These are phyloP conservation scores for Trichothecium roseum DNA, from an alignment of 2,329 filamentous ascomycete genomes.

Conservation along the genomic window DNA sequence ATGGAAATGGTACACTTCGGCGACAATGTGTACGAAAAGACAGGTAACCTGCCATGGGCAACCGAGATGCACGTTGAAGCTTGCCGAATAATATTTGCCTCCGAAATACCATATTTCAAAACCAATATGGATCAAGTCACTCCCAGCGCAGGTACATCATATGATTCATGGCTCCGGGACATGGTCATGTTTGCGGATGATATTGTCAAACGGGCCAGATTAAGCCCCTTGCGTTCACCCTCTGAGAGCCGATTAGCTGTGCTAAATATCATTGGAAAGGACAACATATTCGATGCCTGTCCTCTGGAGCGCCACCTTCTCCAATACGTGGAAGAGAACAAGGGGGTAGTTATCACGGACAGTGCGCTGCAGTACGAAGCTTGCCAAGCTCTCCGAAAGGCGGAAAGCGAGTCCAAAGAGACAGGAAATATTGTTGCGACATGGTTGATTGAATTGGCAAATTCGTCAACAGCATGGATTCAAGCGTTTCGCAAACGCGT, in stretches of 20 bases:
- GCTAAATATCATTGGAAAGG: constrained; percentile 16
- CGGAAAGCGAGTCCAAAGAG: constrained; percentile 10
- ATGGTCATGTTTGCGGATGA: constrained; percentile 9
- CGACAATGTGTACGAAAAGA: constrained; percentile 11
- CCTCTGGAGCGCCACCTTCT: constrained; percentile 13
- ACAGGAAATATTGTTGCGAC: constrained; percentile 14
- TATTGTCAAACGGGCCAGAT: constrained; percentile 8
- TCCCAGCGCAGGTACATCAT: background rate
- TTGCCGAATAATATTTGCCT: constrained; percentile 17
- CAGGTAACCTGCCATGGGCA: constrained; percentile 9
- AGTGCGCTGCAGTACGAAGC: constrained; percentile 12
- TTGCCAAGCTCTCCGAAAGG: constrained; percentile 8
- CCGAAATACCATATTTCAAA: constrained; percentile 9
- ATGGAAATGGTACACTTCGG: constrained; percentile 20
- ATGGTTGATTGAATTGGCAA: constrained; percentile 12
- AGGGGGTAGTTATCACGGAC: constrained; percentile 6
- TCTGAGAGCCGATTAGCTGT: constrained; percentile 9
- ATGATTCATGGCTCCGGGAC: constrained; percentile 15
- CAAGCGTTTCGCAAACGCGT: constrained; percentile 9
- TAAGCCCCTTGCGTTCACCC: constrained; percentile 13
- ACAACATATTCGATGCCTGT: constrained; percentile 15
- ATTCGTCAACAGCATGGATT: constrained; percentile 11
- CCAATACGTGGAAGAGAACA: constrained; percentile 6
- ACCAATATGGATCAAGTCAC: background rate
- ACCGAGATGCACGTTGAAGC: constrained; percentile 13